Conservation (phyloP, 2,329 filamentous ascomycete species). For the Fusarium begoniae region DNA sequence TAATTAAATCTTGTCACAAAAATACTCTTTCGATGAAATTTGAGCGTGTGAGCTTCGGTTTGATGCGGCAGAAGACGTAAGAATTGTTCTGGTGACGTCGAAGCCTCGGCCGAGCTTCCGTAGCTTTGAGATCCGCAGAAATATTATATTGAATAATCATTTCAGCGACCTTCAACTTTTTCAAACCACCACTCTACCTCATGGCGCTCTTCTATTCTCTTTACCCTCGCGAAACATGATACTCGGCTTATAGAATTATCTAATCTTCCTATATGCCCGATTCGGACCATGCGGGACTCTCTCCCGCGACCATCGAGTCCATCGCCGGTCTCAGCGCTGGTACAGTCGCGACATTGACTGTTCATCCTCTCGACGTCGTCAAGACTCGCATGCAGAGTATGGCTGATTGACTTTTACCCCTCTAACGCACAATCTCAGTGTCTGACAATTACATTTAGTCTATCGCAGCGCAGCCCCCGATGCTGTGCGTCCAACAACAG, state of each 20-base stretch:
- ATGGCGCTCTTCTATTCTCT: not conserved
- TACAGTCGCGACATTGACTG: slow-evolving; percentile 82
- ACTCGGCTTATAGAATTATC: slow-evolving; percentile 10
- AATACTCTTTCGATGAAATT: not conserved
- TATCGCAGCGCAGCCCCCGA: slow-evolving; percentile 56
- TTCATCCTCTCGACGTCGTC: slow-evolving; percentile 93
- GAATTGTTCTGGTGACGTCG: slow-evolving; percentile 29
- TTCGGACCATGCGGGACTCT: slow-evolving; percentile 66
- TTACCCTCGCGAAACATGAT: slow-evolving; percentile 38
- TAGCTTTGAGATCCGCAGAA: slow-evolving; percentile 27
- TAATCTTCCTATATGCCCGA: slow-evolving; percentile 54
- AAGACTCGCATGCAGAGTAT: slow-evolving; percentile 94
- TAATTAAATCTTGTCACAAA: slow-evolving; percentile 24
- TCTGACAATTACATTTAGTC: slow-evolving; percentile 50
- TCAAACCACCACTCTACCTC: not conserved
- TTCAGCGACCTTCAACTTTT: not conserved
- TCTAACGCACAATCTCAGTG: not conserved
- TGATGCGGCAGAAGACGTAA: slow-evolving; percentile 17
- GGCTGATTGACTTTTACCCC: slow-evolving; percentile 14
- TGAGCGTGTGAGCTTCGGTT: not conserved
- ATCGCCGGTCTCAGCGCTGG: slow-evolving; percentile 91
- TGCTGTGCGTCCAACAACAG: slow-evolving; percentile 56
- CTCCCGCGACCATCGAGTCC: slow-evolving; percentile 84
- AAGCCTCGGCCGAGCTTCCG: slow-evolving; percentile 23
- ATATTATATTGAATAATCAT: slow-evolving; percentile 22